These are phyloP conservation scores for Claviceps sp. DNA, from an alignment of 2,329 filamentous ascomycete genomes.

Conservation along the genomic window DNA sequence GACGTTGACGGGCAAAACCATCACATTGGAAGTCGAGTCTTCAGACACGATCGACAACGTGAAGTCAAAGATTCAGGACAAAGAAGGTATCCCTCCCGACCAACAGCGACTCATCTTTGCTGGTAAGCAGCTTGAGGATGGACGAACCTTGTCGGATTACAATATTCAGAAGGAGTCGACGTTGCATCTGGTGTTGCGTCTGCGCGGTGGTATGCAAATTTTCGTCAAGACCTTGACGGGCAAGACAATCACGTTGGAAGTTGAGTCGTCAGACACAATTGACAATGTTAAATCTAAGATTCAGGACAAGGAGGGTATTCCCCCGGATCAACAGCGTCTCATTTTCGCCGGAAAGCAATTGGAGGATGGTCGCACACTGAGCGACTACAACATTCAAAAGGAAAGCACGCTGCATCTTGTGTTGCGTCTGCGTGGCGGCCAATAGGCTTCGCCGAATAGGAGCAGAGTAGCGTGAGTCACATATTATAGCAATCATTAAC, in stretches of 20 bases:
- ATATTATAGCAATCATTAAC: background rate
- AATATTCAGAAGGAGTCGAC: constrained; percentile 93
- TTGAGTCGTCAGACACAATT: constrained; percentile 35
- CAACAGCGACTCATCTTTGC: constrained; percentile 91
- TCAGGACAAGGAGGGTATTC: no score
- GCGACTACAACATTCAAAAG: constrained; percentile 96
- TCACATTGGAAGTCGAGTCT: constrained; percentile 81
- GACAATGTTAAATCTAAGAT: no score
- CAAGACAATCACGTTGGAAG: constrained; percentile 89
- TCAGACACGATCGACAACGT: constrained; percentile 91
- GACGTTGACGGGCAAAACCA: constrained; percentile 84
- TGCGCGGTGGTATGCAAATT: constrained; percentile 78
- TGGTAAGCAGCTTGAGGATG: constrained; percentile 87
- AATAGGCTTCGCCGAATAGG: background rate
- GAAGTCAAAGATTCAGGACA: constrained; percentile 85
- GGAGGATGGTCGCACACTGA: constrained; percentile 80
- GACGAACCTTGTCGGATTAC: constrained; percentile 83
- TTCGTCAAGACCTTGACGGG: constrained; percentile 81
- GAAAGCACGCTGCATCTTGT: constrained; percentile 73
- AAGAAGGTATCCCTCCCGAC: constrained; percentile 88
- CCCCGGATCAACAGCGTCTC: constrained; percentile 54
- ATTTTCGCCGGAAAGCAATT: constrained; percentile 92
- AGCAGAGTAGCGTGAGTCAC: background rate
- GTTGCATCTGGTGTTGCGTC: constrained; percentile 65
- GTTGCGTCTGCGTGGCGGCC: constrained; percentile 64